Percentiles rank a stretch among this genome's conserved stretches.
Evolutionary conservation across 2,329 filamentous ascomycete genomes (phyloP).

Genomic region (Neonectria sp.): DNA sequence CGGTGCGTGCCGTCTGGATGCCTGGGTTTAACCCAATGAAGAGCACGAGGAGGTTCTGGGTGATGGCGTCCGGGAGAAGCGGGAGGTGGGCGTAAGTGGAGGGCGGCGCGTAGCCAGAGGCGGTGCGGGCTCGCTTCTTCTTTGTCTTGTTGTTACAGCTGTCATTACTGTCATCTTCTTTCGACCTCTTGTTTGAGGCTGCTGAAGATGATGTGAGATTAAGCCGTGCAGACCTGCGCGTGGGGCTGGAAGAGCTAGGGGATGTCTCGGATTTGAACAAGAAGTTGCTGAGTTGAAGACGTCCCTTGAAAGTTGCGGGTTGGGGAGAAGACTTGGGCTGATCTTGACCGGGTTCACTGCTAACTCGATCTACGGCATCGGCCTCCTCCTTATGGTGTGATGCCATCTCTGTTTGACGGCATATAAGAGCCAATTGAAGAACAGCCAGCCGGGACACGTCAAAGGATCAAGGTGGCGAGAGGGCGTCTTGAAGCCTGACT

Average conservation of each 20-base stretch:
- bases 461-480: neutral
- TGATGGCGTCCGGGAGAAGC: conserved; percentile 72
- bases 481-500: neutral
- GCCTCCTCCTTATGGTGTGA: conserved; percentile 3
- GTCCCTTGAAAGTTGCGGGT: conserved; percentile 60
- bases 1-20: conserved; percentile 77
- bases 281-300: conserved; percentile 62
- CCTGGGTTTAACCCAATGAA: conserved; percentile 88
- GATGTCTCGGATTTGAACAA: conserved; percentile 54
- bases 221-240: conserved; percentile 35
- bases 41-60: conserved; percentile 77
- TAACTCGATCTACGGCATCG: neutral
- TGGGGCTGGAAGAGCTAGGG: conserved; percentile 35
- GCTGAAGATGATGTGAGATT: conserved; percentile 28
- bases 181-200: conserved; percentile 31
- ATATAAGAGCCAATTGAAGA: neutral
- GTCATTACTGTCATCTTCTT: conserved; percentile 15
- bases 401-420: conserved; percentile 5
- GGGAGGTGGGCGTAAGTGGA: conserved; percentile 81
- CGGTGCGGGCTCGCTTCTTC: conserved; percentile 52
- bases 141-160: conserved; percentile 28
- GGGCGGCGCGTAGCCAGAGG: conserved; percentile 75
- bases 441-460: neutral
- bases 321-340: conserved; percentile 34
- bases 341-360: neutral